These are phyloP conservation scores for Puccinia sorghi DNA, from an alignment of 1,284 basidiomycete species.

Conservation along the genomic window DNA sequence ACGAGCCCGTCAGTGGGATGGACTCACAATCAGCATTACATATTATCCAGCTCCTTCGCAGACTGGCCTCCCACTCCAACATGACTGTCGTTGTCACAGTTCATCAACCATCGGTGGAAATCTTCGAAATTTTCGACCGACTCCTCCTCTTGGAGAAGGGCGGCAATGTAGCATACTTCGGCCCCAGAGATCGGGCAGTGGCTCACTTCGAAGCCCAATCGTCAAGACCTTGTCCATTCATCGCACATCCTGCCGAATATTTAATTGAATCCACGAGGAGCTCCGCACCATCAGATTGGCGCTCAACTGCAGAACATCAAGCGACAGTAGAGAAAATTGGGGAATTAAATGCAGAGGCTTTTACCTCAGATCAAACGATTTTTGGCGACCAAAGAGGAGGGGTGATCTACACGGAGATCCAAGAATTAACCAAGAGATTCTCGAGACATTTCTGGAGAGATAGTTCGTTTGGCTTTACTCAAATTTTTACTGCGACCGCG, in stretches of 20 bases:
- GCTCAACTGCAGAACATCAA: slow-evolving; percentile 13
- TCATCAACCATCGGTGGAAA: slow-evolving; percentile 55
- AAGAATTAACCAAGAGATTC: slow-evolving; percentile 41
- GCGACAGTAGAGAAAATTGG: slow-evolving; percentile 11
- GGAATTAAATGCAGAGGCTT: slow-evolving; percentile 28
- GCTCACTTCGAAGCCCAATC: slow-evolving; percentile 37
- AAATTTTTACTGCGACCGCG: slow-evolving; percentile 33
- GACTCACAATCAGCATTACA: slow-evolving; percentile 52
- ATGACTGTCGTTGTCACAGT: slow-evolving; percentile 55
- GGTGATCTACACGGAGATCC: slow-evolving; percentile 18
- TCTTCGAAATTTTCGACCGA: slow-evolving; percentile 50
- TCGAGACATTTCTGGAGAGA: slow-evolving; percentile 47
- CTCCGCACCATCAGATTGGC: slow-evolving; percentile 20
- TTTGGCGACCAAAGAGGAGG: slow-evolving; percentile 31
- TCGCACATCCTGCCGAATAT: slow-evolving; percentile 46
- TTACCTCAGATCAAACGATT: slow-evolving; percentile 27
- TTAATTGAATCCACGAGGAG: slow-evolving; percentile 38
- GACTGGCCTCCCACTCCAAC: slow-evolving; percentile 51
- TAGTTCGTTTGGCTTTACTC: slow-evolving; percentile 43
- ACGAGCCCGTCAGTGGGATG: slow-evolving; percentile 56
- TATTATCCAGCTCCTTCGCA: slow-evolving; percentile 53
- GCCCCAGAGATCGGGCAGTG: slow-evolving; percentile 35
- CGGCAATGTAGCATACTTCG: slow-evolving; percentile 38
- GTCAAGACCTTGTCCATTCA: background rate
- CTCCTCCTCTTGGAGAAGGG: slow-evolving; percentile 35